phyloP scores from a whole-genome alignment of 495 filamentous ascomycete species.

The Alectoria sarmentosa region DNA sequence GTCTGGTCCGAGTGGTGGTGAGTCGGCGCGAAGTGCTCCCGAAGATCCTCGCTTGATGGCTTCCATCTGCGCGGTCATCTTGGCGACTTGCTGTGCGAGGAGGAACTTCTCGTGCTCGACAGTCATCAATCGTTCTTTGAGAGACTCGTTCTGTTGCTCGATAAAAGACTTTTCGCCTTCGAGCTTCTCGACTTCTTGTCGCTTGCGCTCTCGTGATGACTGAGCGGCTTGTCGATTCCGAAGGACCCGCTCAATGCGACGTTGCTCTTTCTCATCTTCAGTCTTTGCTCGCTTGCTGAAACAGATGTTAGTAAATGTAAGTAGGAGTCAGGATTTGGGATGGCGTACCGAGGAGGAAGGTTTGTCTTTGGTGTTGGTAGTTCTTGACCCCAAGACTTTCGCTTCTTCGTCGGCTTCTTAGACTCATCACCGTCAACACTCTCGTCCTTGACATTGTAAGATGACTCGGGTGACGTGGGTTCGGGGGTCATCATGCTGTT shows the following conservation, averaged over 20 bases:
- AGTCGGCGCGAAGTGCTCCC: conserved; percentile 34
- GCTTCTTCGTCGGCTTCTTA: conserved; percentile 85
- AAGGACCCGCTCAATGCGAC: conserved; percentile 92
- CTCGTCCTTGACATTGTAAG: conserved; percentile 27
- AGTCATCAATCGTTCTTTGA: conserved; percentile 56
- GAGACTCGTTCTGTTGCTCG: conserved; percentile 61
- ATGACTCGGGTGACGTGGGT: conserved; percentile 19
- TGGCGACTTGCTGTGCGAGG: conserved; percentile 57
- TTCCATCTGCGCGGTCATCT: conserved; percentile 52
- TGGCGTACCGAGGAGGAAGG: conserved; percentile 77
- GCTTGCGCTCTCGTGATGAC: conserved; percentile 92
- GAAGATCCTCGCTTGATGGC: conserved; percentile 34
- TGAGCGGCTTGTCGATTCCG: conserved; percentile 93
- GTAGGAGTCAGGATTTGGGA: neutral
- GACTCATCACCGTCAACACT: conserved; percentile 39
- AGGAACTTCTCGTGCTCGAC: conserved; percentile 59
- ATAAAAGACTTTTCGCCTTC: conserved; percentile 65
- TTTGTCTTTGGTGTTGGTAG: conserved; percentile 96
- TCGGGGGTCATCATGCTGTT: conserved; percentile 23
- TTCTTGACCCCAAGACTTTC: conserved; percentile 98
- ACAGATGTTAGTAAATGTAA: conserved; percentile 20
- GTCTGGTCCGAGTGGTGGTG: conserved; percentile 31
- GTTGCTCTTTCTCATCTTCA: conserved; percentile 97
- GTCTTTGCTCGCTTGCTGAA: conserved; percentile 94
- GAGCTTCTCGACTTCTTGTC: conserved; percentile 84